Conservation (phyloP, 768 basidiomycete genomes). For the Phanerodontia chrysosporium region DNA sequence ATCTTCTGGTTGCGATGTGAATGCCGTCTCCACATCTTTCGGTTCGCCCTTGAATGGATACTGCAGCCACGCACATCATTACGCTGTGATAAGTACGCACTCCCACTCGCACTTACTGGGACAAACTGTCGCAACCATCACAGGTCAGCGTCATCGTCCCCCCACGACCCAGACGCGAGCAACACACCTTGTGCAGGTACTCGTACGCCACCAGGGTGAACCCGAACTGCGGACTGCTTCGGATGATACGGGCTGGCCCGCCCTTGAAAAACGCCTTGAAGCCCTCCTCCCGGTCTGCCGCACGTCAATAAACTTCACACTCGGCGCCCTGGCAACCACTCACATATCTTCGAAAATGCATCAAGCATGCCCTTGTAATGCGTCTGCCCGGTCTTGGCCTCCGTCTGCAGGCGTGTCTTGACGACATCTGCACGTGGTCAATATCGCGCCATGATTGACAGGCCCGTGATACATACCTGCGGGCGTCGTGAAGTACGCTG, state of each 20-base stretch:
- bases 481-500: conserved; percentile 89
- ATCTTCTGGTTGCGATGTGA: conserved; percentile 73
- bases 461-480: conserved; percentile 50
- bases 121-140: conserved; percentile 24
- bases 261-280: conserved; percentile 90
- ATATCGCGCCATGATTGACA: conserved; percentile 18
- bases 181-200: conserved; percentile 57
- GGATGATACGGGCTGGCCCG: conserved; percentile 80
- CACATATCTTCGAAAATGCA: conserved; percentile 88
- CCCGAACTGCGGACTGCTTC: conserved; percentile 92
- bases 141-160: neutral
- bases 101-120: conserved; percentile 22
- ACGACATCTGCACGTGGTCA: conserved; percentile 64
- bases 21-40: conserved; percentile 62
- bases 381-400: conserved; percentile 87
- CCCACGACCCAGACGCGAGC: conserved; percentile 10
- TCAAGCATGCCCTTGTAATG: conserved; percentile 87
- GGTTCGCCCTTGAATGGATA: conserved; percentile 79
- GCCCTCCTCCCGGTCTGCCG: conserved; percentile 80
- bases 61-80: conserved; percentile 34
- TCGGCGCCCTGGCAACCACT: conserved; percentile 27
- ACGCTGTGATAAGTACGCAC: neutral
- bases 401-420: conserved; percentile 94
- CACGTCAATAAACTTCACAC: conserved; percentile 6
- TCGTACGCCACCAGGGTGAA: conserved; percentile 86